Evolutionary conservation across 2,329 filamentous ascomycete genomes (phyloP).

Genomic region (Aureobasidium subglaciale): DNA sequence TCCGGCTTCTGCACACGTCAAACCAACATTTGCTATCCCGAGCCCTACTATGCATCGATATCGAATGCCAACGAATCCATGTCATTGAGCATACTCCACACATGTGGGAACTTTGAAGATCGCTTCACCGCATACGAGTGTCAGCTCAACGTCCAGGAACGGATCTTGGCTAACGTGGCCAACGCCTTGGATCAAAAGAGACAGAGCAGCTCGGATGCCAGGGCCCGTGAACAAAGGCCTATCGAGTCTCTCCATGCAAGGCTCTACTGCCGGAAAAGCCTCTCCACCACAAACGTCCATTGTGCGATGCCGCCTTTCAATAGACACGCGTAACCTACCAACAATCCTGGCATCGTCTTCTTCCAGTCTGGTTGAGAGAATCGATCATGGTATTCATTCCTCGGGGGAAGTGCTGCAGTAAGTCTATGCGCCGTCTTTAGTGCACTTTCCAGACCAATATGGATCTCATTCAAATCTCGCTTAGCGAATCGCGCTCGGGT

Average conservation of each 20-base stretch:
- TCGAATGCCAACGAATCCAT: neutral
- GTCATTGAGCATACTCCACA: neutral
- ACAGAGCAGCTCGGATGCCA: neutral
- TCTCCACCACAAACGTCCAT: neutral
- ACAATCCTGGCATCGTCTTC: neutral
- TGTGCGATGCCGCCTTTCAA: slow-evolving; percentile 3
- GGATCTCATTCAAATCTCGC: slow-evolving; percentile 2
- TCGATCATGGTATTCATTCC: neutral
- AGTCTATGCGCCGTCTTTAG: neutral
- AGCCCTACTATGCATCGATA: slow-evolving; percentile 2
- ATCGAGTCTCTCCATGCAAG: neutral
- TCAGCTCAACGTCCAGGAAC: neutral
- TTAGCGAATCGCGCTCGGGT: slow-evolving; percentile 6
- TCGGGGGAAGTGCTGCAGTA: neutral
- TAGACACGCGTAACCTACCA: slow-evolving; percentile 6
- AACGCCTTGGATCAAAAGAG: neutral
- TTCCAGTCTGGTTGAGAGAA: neutral
- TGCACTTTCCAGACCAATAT: slow-evolving; percentile 4
- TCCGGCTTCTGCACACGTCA: slow-evolving; percentile 10
- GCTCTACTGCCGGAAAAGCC: neutral
- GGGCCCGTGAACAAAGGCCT: neutral
- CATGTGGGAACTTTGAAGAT: slow-evolving; percentile 9
- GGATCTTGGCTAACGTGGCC: slow-evolving; percentile 1
- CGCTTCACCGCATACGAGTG: neutral
- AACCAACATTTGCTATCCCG: neutral